phyloP scores from a whole-genome alignment of 225 moss, liverwort and hornwort species.

The Physcomitrellopsis africana region DNA sequence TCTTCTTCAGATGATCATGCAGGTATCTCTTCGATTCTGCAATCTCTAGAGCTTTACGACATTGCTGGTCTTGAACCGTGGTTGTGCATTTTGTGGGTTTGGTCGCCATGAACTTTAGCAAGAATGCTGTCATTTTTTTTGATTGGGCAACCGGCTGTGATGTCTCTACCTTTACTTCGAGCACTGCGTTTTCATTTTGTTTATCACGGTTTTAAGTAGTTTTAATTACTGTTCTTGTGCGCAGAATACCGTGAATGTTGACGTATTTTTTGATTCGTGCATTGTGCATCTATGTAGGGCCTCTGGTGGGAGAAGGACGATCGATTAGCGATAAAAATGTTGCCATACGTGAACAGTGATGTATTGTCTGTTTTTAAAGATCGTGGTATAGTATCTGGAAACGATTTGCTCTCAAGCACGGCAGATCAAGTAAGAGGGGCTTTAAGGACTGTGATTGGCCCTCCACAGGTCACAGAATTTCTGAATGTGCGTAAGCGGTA shows the following conservation, averaged over 20 bases:
- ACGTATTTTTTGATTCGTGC: slow-evolving; percentile 5
- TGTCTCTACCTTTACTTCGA: slow-evolving; percentile 7
- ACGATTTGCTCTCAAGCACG: slow-evolving; percentile 65
- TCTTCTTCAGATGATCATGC: slow-evolving; percentile 98
- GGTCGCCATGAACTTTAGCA: slow-evolving; percentile 5
- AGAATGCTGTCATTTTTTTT: slow-evolving; percentile 7
- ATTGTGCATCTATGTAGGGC: slow-evolving; percentile 56
- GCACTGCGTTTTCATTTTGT: background rate
- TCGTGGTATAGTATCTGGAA: slow-evolving; percentile 53
- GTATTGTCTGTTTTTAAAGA: slow-evolving; percentile 58
- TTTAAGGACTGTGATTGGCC: slow-evolving; percentile 59
- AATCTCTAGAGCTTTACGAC: slow-evolving; percentile 21
- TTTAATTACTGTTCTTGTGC: background rate
- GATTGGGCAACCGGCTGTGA: background rate
- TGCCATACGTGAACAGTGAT: slow-evolving; percentile 68
- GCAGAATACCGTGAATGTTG: slow-evolving; percentile 6
- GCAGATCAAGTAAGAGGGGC: slow-evolving; percentile 71
- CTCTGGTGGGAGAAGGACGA: slow-evolving; percentile 78
- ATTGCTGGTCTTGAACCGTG: slow-evolving; percentile 12
- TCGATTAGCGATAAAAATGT: slow-evolving; percentile 73
- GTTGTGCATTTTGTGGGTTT: slow-evolving; percentile 18
- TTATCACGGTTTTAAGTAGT: background rate
- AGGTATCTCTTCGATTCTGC: slow-evolving; percentile 56
- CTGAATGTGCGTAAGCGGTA: slow-evolving; percentile 59
- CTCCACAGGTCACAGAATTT: slow-evolving; percentile 66